Percentiles rank a stretch among this genome's conserved stretches.
Conservation (phyloP, 1,284 basidiomycete species). For the Coniferiporia weirii region DNA sequence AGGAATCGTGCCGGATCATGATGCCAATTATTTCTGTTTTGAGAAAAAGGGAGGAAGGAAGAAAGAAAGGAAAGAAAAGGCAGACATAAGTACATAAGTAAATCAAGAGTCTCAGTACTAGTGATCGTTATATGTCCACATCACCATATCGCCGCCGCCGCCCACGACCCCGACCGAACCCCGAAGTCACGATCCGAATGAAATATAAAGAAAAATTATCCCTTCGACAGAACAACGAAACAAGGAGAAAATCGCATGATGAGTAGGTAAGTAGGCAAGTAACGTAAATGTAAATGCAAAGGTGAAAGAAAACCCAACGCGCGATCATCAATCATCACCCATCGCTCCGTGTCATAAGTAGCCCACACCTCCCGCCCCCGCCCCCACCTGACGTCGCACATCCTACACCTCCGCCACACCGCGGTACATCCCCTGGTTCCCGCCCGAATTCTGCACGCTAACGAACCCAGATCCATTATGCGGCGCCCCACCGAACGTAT, state of each 20-base stretch:
- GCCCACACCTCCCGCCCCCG: background rate
- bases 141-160: too few species aligned
- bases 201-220: too few species aligned
- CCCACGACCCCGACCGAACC: too few species aligned
- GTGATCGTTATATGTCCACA: too few species aligned
- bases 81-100: too few species aligned
- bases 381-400: background rate
- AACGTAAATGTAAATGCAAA: background rate
- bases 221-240: too few species aligned
- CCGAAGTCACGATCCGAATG: too few species aligned
- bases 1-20: too few species aligned
- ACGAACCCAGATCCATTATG: background rate
- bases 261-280: background rate
- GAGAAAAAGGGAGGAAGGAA: too few species aligned
- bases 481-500: background rate
- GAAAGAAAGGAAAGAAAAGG: too few species aligned
- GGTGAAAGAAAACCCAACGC: background rate
- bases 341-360: background rate
- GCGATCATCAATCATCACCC: background rate
- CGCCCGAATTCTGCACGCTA: background rate
- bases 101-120: too few species aligned
- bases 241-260: background rate
- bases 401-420: constrained; percentile 15
- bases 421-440: constrained; percentile 10
- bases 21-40: too few species aligned